Base-by-base conservation (phyloP, 2,329 filamentous ascomycete species). In the Fusarium armeniacum region DNA sequence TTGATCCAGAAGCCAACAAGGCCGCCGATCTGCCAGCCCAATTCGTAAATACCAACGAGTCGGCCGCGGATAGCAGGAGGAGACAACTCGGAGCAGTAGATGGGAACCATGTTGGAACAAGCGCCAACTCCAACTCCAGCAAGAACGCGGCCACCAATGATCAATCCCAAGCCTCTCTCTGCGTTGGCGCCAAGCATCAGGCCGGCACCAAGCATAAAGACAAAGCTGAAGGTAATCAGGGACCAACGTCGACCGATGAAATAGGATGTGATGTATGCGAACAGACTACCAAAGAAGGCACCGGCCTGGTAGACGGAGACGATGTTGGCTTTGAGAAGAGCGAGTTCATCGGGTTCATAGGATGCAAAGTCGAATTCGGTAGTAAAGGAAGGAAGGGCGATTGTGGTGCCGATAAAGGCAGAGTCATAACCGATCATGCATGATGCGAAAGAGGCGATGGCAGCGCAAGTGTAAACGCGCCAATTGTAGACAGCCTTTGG, bases 301-400 rank as follows among this genome's bases (percentile, higher is more conserved):
- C 92, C 92, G 15, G 92, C 93, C 79, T 95, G 93, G 81, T 93
- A 94, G 59, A 91, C 87, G 20, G 90, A 93, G 62, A 94, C 92
- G 63, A 94, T 93, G 78, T 94, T 94, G 73, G 90, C 83, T 73
- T 89, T 90, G 50, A 92, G 81, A 6, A 91, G 79, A 36, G 89
- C 85, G 32, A 89, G 81, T 18, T 86, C 75, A 4, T 74, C 55
- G 1, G 76, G 54, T 13, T 76, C 78, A 80, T 90, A 86, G 3
- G 80, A 73, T 2, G 78, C 81, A 71, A 94, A 90, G 15, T 82
- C 74, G 77, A 95, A 95, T 76, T 94, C 92, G 2, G 82, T 74
- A 22, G 82, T 83, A 79, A 94, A 94, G 0, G 91, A 91, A 0
- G 86, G 83, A 24, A 94, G 83, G 2, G 90, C 87, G 33, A 94